Evolutionary conservation across 2,329 filamentous ascomycete species (phyloP).

Genomic region (Capronia americana): DNA sequence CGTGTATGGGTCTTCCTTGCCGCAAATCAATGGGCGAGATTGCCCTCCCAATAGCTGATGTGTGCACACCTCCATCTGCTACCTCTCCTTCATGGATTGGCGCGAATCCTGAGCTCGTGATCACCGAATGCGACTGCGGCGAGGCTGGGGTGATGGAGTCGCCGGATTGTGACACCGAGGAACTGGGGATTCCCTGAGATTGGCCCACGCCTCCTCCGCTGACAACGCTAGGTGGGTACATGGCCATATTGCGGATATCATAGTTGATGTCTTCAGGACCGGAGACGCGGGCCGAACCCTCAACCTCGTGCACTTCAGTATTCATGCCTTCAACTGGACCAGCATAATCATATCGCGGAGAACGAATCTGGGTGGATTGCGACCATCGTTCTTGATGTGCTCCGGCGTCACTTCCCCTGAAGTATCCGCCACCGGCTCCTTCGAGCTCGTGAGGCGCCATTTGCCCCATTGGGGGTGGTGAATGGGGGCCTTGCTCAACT

Average conservation of each 20-base stretch:
- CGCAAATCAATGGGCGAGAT: slow-evolving; percentile 18
- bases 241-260: slow-evolving; percentile 22
- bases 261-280: slow-evolving; percentile 23
- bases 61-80: slow-evolving; percentile 9
- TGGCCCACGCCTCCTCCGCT: slow-evolving; percentile 8
- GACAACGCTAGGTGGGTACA: slow-evolving; percentile 30
- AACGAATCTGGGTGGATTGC: slow-evolving; percentile 22
- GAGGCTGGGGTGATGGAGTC: slow-evolving; percentile 16
- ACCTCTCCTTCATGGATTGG: slow-evolving; percentile 14
- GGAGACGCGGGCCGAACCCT: slow-evolving; percentile 7
- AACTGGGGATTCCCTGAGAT: not conserved
- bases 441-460: slow-evolving; percentile 18
- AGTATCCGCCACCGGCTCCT: slow-evolving; percentile 18
- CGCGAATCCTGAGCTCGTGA: slow-evolving; percentile 11
- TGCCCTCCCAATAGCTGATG: slow-evolving; percentile 1
- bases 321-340: slow-evolving; percentile 20
- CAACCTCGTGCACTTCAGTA: slow-evolving; percentile 22
- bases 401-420: slow-evolving; percentile 3
- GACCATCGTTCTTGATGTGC: slow-evolving; percentile 20
- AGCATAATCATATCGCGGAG: slow-evolving; percentile 16
- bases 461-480: slow-evolving; percentile 10
- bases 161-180: slow-evolving; percentile 17
- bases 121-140: slow-evolving; percentile 9
- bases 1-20: slow-evolving; percentile 6
- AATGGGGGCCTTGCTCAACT: slow-evolving; percentile 18